Evolutionary conservation across 805 yeast genomes (phyloP).

Genomic region (Ogataea trehalophila): DNA sequence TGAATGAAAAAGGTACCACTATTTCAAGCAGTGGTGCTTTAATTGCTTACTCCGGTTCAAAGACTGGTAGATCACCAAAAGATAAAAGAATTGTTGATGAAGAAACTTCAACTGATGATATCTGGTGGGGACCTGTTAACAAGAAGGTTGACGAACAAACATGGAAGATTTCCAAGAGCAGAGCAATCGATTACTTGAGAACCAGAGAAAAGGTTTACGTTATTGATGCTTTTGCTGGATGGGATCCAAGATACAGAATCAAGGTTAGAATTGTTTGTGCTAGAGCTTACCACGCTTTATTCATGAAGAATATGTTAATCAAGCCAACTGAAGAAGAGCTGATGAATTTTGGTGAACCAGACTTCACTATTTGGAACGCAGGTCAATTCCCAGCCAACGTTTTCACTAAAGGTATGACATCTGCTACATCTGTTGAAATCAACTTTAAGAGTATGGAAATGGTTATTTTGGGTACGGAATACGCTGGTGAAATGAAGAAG

Average conservation of each 20-base stretch:
- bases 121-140: conserved; percentile 99
- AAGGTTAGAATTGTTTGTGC: conserved; percentile 96
- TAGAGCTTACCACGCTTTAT: conserved; percentile 95
- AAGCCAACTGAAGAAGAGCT: conserved; percentile 91
- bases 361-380: conserved; percentile 96
- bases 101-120: conserved; percentile 70
- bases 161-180: conserved; percentile 91
- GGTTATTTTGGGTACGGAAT: conserved; percentile 98
- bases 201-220: conserved; percentile 92
- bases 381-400: conserved; percentile 98
- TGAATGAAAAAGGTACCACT: conserved; percentile 84
- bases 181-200: conserved; percentile 95
- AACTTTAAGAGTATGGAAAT: conserved; percentile 97
- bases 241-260: conserved; percentile 97
- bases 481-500: conserved; percentile 99
- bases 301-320: conserved; percentile 97
- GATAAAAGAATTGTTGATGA: conserved; percentile 98
- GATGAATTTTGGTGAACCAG: conserved; percentile 90
- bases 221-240: conserved; percentile 96
- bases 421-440: conserved; percentile 91
- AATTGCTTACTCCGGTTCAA: conserved; percentile 90
- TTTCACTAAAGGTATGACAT: conserved; percentile 96
- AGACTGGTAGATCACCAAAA: conserved; percentile 98
- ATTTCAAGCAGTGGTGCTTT: conserved; percentile 91
- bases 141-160: conserved; percentile 90